phyloP scores from a whole-genome alignment of 768 basidiomycete genomes.

The Tylopilus rubrobrunneus region DNA sequence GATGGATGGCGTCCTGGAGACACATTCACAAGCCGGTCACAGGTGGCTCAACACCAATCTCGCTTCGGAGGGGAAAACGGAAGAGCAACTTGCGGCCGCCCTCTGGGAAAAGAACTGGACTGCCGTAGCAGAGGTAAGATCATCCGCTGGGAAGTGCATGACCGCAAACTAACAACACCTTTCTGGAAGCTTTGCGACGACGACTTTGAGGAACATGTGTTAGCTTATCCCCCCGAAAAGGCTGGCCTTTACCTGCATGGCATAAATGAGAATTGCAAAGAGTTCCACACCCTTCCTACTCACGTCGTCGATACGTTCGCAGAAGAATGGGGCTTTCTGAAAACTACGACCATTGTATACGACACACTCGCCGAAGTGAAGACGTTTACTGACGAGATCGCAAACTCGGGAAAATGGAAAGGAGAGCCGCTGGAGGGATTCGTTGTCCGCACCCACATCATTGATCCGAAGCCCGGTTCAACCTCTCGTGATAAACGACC shows the following conservation, averaged over 20 bases:
- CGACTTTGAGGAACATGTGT: constrained; percentile 94
- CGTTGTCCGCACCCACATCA: constrained; percentile 78
- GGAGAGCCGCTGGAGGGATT: constrained; percentile 90
- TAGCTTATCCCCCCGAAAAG: constrained; percentile 73
- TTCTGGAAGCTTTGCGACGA: constrained; percentile 86
- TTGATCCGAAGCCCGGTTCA: constrained; percentile 35
- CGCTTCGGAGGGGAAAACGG: constrained; percentile 53
- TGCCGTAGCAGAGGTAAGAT: constrained; percentile 81
- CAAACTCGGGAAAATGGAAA: constrained; percentile 69
- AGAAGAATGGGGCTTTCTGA: constrained; percentile 86
- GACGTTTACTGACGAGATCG: constrained; percentile 66
- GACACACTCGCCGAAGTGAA: constrained; percentile 63
- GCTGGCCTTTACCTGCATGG: constrained; percentile 94
- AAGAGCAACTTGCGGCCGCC: constrained; percentile 65
- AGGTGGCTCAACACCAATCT: constrained; percentile 71
- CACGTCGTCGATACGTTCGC: constrained; percentile 75
- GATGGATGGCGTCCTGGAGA: constrained; percentile 36
- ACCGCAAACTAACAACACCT: background rate
- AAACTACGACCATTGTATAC: constrained; percentile 55
- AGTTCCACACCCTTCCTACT: constrained; percentile 70
- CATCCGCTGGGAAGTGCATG: no score
- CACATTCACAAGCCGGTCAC: constrained; percentile 84
- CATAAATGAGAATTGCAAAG: constrained; percentile 64
- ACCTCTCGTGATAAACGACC: constrained; percentile 33
- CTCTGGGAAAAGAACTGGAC: constrained; percentile 87